These are phyloP conservation scores for Solanum acaule DNA, from an alignment of 257 asterid genomes.

Conservation along the genomic window DNA sequence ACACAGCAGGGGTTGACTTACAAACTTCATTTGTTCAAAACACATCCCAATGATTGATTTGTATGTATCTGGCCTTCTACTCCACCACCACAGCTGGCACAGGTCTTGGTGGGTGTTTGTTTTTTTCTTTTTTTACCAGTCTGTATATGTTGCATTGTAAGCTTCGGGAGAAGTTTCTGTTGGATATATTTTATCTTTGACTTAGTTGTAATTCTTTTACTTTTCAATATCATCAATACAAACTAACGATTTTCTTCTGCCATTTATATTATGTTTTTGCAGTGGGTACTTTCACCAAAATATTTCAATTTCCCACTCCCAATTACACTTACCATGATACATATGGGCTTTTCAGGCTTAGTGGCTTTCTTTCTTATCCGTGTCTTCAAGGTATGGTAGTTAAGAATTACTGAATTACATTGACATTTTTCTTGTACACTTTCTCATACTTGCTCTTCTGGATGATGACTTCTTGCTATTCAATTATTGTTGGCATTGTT, in stretches of 20 bases:
- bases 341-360: slow-evolving; percentile 94
- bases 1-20: background rate
- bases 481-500: background rate
- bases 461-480: background rate
- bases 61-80: background rate
- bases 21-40: background rate
- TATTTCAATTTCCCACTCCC: slow-evolving; percentile 95
- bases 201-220: background rate
- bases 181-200: background rate
- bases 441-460: background rate
- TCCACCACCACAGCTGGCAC: background rate
- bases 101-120: background rate
- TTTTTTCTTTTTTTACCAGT: background rate
- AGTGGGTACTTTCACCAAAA: slow-evolving; percentile 99
- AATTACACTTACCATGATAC: slow-evolving; percentile 94
- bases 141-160: background rate
- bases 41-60: background rate
- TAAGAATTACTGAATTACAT: background rate
- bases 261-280: slow-evolving; percentile 21
- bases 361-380: slow-evolving; percentile 90
- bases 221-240: background rate
- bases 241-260: background rate
- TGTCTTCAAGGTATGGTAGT: slow-evolving; percentile 61
- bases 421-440: background rate
- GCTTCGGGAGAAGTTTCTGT: background rate